Evolutionary conservation across 169 alveolate species (phyloP), one percentile per base, ranked within the genome.

Genomic region (Plasmodium vivax): DNA sequence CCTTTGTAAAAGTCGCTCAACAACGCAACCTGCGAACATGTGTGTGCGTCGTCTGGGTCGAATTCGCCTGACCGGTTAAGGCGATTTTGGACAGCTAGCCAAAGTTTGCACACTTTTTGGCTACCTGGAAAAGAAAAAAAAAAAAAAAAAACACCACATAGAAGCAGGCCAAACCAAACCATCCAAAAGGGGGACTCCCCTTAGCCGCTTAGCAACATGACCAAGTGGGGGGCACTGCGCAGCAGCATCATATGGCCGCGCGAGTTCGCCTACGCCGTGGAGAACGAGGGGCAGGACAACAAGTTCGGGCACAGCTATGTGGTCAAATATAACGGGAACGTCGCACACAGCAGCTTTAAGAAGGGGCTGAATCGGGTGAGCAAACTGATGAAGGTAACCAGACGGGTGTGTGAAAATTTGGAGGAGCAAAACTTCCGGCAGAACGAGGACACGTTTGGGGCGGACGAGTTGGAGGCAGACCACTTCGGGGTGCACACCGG

Each of bases 301-400:
- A 88, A 77, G 58, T 88, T 79, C 51, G 94, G 94, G 9, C 77
- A 80, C 51, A 88, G 94, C 82, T 88, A 80, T 80, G 74, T 88
- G 30, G 51, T 88, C 62, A 88, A 88, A 73, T 88, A 80, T 73
- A 88, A 88, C 34, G 94, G 94, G 34, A 88, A 88, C 27, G 62
- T 88, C 32, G 90, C 47, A 23, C 83, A 88, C 47, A 80, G 58
- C n/a, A 88, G 68, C 47, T 88, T 79, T 6, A 88, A 77, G 73
- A 81, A 80, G 51, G 19, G 77, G 36, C 30, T 88, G 62, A 77
- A 73, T 80, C 82, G 38, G 14, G 41, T 88, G 51, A 81, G 62
- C 27, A 88, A 88, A 62, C 23, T 88, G 72, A 7, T 81, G 51
- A 81, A 88, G 41, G 58, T 43, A 41, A 88, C 90, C n/a, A 41